Conservation (phyloP, 2,329 filamentous ascomycete species). For the Aspergillus fijiensis region DNA sequence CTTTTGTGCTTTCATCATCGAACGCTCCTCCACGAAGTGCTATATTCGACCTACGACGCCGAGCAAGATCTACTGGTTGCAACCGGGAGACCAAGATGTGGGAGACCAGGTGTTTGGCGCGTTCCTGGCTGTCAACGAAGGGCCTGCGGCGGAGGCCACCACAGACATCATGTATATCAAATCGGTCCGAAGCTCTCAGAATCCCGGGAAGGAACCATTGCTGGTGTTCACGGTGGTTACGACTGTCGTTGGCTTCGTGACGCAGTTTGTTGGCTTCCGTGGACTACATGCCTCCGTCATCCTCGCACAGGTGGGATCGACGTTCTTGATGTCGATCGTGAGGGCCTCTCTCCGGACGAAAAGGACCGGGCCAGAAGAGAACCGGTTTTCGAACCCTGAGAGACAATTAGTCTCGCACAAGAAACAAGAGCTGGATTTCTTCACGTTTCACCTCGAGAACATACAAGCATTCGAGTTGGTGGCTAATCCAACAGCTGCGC, state of each 20-base stretch:
- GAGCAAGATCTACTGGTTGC: slow-evolving; percentile 40
- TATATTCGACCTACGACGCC: slow-evolving; percentile 24
- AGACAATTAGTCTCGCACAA: slow-evolving; percentile 23
- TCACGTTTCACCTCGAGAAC: slow-evolving; percentile 29
- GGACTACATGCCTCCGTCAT: slow-evolving; percentile 40
- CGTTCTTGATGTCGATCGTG: slow-evolving; percentile 38
- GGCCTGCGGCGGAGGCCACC: slow-evolving; percentile 11
- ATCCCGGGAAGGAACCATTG: slow-evolving; percentile 14
- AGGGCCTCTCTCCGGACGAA: slow-evolving; percentile 37
- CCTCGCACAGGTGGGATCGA: slow-evolving; percentile 36
- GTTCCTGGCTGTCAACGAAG: slow-evolving; percentile 34
- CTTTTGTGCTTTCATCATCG: slow-evolving; percentile 36
- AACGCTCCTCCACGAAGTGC: slow-evolving; percentile 31
- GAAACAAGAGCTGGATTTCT: slow-evolving; percentile 35
- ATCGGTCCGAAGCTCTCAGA: slow-evolving; percentile 22
- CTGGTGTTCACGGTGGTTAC: slow-evolving; percentile 25
- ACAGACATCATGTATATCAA: slow-evolving; percentile 28
- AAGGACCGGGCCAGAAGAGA: slow-evolving; percentile 31
- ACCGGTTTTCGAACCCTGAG: slow-evolving; percentile 23
- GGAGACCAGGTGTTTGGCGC: slow-evolving; percentile 42
- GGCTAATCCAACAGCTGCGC: slow-evolving; percentile 1
- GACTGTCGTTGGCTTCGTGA: slow-evolving; percentile 36
- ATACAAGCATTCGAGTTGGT: slow-evolving; percentile 25
- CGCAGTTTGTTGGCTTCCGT: slow-evolving; percentile 42
- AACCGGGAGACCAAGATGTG: slow-evolving; percentile 38